Evolutionary conservation across 2,329 filamentous ascomycete genomes (phyloP), one percentile per base, ranked within the genome.

Genomic region (Exophiala dermatitidis): DNA sequence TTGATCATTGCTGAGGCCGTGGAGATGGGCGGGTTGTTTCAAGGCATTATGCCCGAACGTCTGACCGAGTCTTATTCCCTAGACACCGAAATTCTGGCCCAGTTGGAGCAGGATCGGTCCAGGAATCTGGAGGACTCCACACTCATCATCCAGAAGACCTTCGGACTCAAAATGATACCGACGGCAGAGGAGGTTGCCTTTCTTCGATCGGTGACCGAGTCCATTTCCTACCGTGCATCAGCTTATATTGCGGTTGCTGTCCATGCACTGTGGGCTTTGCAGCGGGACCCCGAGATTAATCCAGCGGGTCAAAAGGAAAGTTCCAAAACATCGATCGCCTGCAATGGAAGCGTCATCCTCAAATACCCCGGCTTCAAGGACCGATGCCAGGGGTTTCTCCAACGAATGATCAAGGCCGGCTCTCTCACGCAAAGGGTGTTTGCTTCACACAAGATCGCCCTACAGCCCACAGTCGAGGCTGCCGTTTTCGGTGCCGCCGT

Each of bases 241-340:
- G 80, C 77, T 1, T 83, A 82, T 60, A 72, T 84, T n/a, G 79
- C 82, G 1, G 78, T 78, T 1, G 79, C 79, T 2, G 78, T 84
- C 30, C 80, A 84, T 63, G 79, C 80, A 31, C 72, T 85, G 36
- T 84, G 81, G 77, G 71, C 69, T 8, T 67, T 84, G 9, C 74
- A 77, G 52, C 77, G 74, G 37, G 70, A 73, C 10, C 69, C 71
- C 5, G 78, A 82, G 59, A 72, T 64, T 48, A 61, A 67, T 6
- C 46, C 57, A 5, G 36, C 53, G 19, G 54, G 57, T 7, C 33
- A 52, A 9, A 46, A 36, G 12, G 46, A 52, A 7, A 45, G 34
- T 26, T 46, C 57, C 36, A 71, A 64, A 33, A 60, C 76, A 19
- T 72, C 69, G 3, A 76, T 77, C 46, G 74, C 73, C n/a, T 77